Evolutionary conservation across 2,329 filamentous ascomycete species (phyloP), one percentile per base, ranked within the genome.

Genomic region (Byssochlamys sp.): DNA sequence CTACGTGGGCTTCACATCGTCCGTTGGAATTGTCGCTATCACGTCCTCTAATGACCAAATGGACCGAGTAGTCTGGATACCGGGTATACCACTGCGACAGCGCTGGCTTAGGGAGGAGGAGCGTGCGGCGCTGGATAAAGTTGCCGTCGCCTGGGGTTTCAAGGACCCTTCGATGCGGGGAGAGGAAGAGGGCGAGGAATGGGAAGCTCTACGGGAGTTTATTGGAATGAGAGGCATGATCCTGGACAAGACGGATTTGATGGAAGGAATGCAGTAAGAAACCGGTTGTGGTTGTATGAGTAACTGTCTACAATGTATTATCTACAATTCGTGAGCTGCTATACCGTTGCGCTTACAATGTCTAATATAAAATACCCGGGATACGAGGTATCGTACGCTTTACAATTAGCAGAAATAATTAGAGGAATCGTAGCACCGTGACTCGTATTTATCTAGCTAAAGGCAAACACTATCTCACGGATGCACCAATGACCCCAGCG

Each of bases 41-140:
- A 86, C 90, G 27, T 96, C 92, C 33, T 81, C 87, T 59, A 96
- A 96, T 73, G 91, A 97, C 71, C 91, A 97, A 73, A 96, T 96
- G 89, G 86, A 88, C 67, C 84, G 94, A 24, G 90, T 97, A 4
- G 91, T 90, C 1, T 99, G 94, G 94, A 81, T 87, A 7, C 84
- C 84, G 0, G 94, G 94, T 10, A 87, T 90, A 33, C 87, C 89
- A 25, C 76, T 97, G 61, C 82, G 88, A 60, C 82, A 90, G 66
- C 83, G 94, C 12, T 97, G 91, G 89, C 72, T 95, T 56, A 81
- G 90, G 33, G 94, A 97, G 71, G 91, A 96, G 62, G 91, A 99
- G 78, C 81, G 94, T 26, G 88, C 86, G 2, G 90, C 91, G 0
- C 78, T 96, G 62, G 94, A 99, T 76, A 85, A 83, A 67, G 84